Conservation (phyloP, 768 basidiomycete species). For the Suillus subaureus region DNA sequence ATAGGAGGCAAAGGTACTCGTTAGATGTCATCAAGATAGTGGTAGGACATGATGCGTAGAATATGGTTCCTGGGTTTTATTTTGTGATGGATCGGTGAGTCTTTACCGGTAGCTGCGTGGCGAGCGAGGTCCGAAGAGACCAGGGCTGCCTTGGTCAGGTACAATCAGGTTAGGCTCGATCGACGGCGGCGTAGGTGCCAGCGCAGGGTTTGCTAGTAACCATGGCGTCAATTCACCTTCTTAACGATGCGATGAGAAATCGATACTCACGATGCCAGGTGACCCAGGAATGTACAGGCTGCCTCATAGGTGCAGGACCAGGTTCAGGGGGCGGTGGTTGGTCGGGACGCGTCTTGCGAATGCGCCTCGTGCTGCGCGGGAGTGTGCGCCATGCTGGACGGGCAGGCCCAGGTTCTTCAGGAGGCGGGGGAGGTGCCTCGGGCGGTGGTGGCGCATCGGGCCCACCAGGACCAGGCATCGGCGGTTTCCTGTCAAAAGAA, state of each 20-base stretch:
- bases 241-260: slow-evolving; percentile 8
- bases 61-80: neutral
- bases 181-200: slow-evolving; percentile 62
- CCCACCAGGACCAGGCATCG: slow-evolving; percentile 38
- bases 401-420: slow-evolving; percentile 44
- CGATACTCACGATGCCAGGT: slow-evolving; percentile 65
- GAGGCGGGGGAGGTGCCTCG: slow-evolving; percentile 43
- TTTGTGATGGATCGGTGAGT: neutral
- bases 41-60: neutral
- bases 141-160: slow-evolving; percentile 59
- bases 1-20: slow-evolving; percentile 23
- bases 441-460: slow-evolving; percentile 48
- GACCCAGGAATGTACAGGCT: slow-evolving; percentile 55
- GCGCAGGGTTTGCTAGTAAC: slow-evolving; percentile 57
- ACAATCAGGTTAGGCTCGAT: slow-evolving; percentile 61
- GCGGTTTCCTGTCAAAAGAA: slow-evolving; percentile 48
- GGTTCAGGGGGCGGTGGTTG: slow-evolving; percentile 37
- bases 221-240: slow-evolving; percentile 6
- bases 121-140: slow-evolving; percentile 80
- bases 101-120: slow-evolving; percentile 42
- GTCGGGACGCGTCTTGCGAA: slow-evolving; percentile 45
- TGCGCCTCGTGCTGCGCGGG: slow-evolving; percentile 38
- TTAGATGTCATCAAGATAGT: slow-evolving; percentile 19
- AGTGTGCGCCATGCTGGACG: slow-evolving; percentile 68
- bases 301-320: slow-evolving; percentile 39